phyloP scores from a whole-genome alignment of 495 filamentous ascomycete species.

The Viridothelium virens region DNA sequence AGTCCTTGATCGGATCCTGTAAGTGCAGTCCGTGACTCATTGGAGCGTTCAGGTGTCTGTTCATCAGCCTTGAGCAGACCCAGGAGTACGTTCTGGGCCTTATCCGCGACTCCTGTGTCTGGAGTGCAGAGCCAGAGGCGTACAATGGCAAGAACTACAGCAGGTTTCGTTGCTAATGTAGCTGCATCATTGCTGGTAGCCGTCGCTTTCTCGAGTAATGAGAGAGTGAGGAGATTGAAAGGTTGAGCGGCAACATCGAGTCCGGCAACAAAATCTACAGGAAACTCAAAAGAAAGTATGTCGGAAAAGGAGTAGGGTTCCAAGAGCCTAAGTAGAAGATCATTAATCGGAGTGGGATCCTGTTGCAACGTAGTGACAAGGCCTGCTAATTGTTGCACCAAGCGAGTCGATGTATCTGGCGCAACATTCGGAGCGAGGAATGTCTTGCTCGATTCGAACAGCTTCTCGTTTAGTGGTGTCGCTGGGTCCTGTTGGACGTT shows the following conservation, averaged over 20 bases:
- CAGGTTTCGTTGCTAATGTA: slow-evolving; percentile 58
- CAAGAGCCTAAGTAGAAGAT: slow-evolving; percentile 48
- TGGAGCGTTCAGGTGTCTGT: slow-evolving; percentile 21
- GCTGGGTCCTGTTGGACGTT: slow-evolving; percentile 1
- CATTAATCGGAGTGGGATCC: slow-evolving; percentile 45
- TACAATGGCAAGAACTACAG: slow-evolving; percentile 54
- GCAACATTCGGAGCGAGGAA: slow-evolving; percentile 15
- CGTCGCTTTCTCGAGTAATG: slow-evolving; percentile 65
- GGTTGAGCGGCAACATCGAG: slow-evolving; percentile 49
- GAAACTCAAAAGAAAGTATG: slow-evolving; percentile 43
- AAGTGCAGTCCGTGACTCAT: slow-evolving; percentile 22
- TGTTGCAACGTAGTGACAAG: slow-evolving; percentile 30
- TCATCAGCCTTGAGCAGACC: slow-evolving; percentile 62
- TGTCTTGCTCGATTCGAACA: slow-evolving; percentile 20
- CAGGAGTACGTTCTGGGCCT: slow-evolving; percentile 56
- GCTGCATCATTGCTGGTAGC: slow-evolving; percentile 52
- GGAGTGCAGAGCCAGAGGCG: slow-evolving; percentile 64
- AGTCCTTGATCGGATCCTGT: slow-evolving; percentile 46
- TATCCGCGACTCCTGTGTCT: slow-evolving; percentile 65
- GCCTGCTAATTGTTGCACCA: slow-evolving; percentile 19
- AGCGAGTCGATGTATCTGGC: neutral
- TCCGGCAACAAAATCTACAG: slow-evolving; percentile 44
- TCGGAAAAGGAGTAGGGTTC: slow-evolving; percentile 45
- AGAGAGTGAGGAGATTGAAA: slow-evolving; percentile 62
- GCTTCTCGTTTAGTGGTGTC: slow-evolving; percentile 14